Evolutionary conservation across 805 yeast genomes (phyloP).

Genomic region (Pichia ethanolica): DNA sequence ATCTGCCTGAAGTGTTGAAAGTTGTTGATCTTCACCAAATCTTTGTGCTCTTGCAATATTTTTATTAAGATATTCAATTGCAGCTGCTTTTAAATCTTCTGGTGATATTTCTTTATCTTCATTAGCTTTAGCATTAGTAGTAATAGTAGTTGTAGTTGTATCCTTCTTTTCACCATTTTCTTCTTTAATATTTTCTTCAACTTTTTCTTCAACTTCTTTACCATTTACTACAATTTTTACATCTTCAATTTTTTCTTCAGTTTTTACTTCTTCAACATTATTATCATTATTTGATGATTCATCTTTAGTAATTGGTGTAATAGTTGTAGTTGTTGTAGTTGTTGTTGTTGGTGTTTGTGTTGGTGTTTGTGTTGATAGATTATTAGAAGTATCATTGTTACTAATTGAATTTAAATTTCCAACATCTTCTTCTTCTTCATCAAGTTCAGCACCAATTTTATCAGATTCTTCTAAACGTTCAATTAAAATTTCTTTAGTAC

Average conservation of each 20-base stretch:
- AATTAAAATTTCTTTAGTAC: slow-evolving; percentile 74
- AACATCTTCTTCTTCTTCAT: slow-evolving; percentile 13
- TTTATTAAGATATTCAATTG: slow-evolving; percentile 57
- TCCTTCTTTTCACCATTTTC: slow-evolving; percentile 13
- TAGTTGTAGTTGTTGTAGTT: not conserved
- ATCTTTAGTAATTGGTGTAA: slow-evolving; percentile 3
- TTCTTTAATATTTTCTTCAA: slow-evolving; percentile 13
- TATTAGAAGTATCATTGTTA: too few species aligned
- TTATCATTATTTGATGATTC: not conserved
- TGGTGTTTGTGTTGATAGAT: too few species aligned
- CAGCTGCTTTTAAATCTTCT: slow-evolving; percentile 64
- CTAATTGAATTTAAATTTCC: too few species aligned
- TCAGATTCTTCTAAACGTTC: slow-evolving; percentile 58
- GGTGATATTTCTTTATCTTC: slow-evolving; percentile 34
- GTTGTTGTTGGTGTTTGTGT: too few species aligned
- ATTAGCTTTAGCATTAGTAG: slow-evolving; percentile 5
- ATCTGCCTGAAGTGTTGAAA: slow-evolving; percentile 49
- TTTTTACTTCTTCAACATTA: not conserved
- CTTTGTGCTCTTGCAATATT: slow-evolving; percentile 69
- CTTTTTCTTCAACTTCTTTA: slow-evolving; percentile 10
- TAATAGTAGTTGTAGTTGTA: slow-evolving; percentile 3
- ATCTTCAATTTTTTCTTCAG: not conserved
- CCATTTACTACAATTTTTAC: not conserved
- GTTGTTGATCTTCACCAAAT: slow-evolving; percentile 57
- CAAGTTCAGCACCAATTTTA: slow-evolving; percentile 26